These are phyloP conservation scores for Pulveroboletus sp. DNA, from an alignment of 768 basidiomycete genomes.

Conservation along the genomic window DNA sequence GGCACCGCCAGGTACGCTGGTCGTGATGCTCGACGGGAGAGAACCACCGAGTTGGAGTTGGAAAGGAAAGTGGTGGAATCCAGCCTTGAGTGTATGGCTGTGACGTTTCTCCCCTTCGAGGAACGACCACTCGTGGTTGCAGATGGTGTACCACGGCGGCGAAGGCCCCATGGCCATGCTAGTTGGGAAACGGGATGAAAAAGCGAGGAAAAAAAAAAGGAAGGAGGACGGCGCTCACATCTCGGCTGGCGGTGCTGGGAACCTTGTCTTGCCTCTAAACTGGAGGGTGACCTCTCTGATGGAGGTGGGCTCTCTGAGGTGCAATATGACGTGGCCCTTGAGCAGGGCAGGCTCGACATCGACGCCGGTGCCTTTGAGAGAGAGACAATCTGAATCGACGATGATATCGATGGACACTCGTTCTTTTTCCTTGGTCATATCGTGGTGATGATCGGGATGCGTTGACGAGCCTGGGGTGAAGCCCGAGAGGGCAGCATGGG, in stretches of 20 bases:
- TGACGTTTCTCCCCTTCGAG: slow-evolving; percentile 77
- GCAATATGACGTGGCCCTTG: slow-evolving; percentile 75
- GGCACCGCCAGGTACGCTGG: slow-evolving; percentile 44
- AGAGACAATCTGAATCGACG: slow-evolving; percentile 64
- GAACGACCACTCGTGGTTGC: slow-evolving; percentile 89
- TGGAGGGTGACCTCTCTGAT: slow-evolving; percentile 81
- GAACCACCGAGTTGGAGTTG: slow-evolving; percentile 80
- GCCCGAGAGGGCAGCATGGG: slow-evolving; percentile 36
- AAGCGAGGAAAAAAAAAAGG: background rate
- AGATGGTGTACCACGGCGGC: slow-evolving; percentile 55
- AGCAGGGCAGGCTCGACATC: slow-evolving; percentile 82
- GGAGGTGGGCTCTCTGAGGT: slow-evolving; percentile 76
- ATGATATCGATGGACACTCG: slow-evolving; percentile 67
- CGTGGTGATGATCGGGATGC: slow-evolving; percentile 26
- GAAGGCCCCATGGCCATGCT: slow-evolving; percentile 27
- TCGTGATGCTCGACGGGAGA: slow-evolving; percentile 72
- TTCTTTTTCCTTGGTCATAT: slow-evolving; percentile 44
- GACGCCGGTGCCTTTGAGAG: slow-evolving; percentile 72
- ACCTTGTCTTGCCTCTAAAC: slow-evolving; percentile 76
- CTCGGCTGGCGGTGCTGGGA: slow-evolving; percentile 56
- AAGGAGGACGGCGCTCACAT: slow-evolving; percentile 42
- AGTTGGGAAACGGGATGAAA: background rate
- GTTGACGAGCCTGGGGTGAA: slow-evolving; percentile 21
- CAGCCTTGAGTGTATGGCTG: slow-evolving; percentile 91
- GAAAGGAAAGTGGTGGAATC: slow-evolving; percentile 90